Conservation (phyloP, 768 basidiomycete genomes). For the Hygrocybe coccinea region DNA sequence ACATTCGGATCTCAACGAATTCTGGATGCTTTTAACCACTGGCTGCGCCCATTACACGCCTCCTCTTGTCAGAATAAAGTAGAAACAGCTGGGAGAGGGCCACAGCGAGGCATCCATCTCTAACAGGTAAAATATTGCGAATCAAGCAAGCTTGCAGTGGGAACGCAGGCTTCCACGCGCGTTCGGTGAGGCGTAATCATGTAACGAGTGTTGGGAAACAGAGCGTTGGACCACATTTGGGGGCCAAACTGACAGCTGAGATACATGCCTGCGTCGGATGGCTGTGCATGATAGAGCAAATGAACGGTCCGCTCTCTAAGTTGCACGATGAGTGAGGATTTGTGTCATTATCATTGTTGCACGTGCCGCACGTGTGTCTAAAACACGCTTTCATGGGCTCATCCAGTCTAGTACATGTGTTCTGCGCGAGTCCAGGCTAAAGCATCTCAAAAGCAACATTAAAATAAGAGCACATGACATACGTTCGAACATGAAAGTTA, state of each 20-base stretch:
- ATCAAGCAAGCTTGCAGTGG: neutral
- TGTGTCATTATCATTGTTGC: neutral
- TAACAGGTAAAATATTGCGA: conserved; percentile 2
- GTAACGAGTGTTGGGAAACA: neutral
- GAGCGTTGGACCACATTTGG: neutral
- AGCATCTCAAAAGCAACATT: neutral
- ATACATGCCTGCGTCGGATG: neutral
- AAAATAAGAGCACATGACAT: neutral
- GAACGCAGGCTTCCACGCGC: conserved; percentile 2
- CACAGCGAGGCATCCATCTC: neutral
- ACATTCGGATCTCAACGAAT: conserved; percentile 25
- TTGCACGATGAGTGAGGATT: neutral
- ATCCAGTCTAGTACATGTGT: neutral
- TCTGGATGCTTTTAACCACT: conserved; percentile 34
- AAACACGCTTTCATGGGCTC: neutral
- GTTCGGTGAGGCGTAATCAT: neutral
- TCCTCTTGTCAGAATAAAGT: conserved; percentile 21
- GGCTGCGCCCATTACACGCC: conserved; percentile 43
- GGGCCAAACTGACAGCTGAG: neutral
- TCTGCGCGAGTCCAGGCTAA: neutral
- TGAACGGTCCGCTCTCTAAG: neutral
- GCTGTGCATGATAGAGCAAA: neutral
- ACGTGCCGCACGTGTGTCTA: neutral
- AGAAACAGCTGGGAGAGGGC: neutral
- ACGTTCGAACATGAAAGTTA: conserved; percentile 26